phyloP scores from a whole-genome alignment of 1,284 basidiomycete genomes.

The Salmacisia buchloeana region DNA sequence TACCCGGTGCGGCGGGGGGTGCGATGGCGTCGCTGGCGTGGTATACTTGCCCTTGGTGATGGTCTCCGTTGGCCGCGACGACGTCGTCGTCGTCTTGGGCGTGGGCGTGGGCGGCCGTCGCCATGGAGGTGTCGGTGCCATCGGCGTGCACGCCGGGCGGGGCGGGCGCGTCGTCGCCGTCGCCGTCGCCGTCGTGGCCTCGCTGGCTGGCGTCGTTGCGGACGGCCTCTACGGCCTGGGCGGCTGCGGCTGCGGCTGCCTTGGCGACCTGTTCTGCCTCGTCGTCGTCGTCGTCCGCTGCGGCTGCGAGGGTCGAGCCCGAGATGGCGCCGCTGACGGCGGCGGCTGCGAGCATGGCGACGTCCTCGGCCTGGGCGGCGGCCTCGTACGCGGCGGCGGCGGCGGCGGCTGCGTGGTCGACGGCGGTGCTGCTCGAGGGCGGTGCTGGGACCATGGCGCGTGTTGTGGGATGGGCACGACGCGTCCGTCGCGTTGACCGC shows the following conservation, averaged over 20 bases:
- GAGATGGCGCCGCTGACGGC: constrained; percentile 5
- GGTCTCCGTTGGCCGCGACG: no score
- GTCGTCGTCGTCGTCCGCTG: not conserved
- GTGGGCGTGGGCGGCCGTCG: no score
- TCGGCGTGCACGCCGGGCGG: no score
- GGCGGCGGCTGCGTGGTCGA: not conserved
- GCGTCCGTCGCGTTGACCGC: not conserved
- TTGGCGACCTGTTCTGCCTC: not conserved
- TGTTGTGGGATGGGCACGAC: not conserved
- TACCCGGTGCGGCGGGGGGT: no score
- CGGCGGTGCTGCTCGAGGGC: not conserved
- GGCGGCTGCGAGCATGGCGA: constrained; percentile 6
- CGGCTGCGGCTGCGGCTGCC: not conserved
- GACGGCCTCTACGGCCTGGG: not conserved
- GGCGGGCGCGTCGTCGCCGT: not conserved
- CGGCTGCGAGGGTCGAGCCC: not conserved
- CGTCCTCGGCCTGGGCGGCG: not conserved
- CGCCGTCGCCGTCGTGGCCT: no score
- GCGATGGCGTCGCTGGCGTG: no score
- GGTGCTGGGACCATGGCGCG: not conserved
- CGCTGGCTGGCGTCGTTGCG: no score
- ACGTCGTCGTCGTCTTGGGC: no score
- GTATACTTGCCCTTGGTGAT: no score
- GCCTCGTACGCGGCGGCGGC: not conserved
- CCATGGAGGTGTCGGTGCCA: no score